A percentile compares a stretch with the other conserved stretches of the same genome.
Conservation (phyloP, 176 grass and related monocot species). For the Melocanna baccifera region DNA sequence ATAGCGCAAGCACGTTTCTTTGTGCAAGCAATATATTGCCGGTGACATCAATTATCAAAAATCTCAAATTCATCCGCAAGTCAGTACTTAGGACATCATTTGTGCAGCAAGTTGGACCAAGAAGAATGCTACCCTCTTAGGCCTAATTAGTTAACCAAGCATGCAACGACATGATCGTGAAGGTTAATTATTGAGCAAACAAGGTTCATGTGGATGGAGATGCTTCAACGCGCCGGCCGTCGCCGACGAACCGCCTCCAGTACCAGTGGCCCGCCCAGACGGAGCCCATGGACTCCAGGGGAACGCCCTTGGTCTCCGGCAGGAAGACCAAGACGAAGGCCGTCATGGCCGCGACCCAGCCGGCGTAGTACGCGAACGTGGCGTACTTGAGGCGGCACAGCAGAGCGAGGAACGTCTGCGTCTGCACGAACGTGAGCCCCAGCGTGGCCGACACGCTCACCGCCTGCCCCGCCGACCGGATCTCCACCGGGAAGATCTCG, state of each 20-base stretch:
- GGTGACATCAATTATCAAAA: not conserved
- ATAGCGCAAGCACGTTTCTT: not conserved
- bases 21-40: not conserved
- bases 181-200: not conserved
- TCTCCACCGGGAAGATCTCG: conserved; percentile 85
- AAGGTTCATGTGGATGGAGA: not conserved
- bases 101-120: not conserved
- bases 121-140: not conserved
- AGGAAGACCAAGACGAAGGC: conserved; percentile 47
- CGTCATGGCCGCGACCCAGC: conserved; percentile 51
- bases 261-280: conserved; percentile 18
- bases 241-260: conserved; percentile 2
- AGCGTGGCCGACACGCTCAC: conserved; percentile 53
- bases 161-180: not conserved
- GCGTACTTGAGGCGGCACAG: conserved; percentile 50
- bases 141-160: not conserved
- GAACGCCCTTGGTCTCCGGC: conserved; percentile 55
- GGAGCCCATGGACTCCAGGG: conserved; percentile 9
- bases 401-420: conserved; percentile 53
- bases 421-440: conserved; percentile 57
- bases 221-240: not conserved
- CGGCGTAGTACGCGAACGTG: conserved; percentile 54
- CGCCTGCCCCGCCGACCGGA: conserved; percentile 77
- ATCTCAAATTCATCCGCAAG: not conserved
- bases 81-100: not conserved